Evolutionary conservation across 2,329 filamentous ascomycete species (phyloP).

Genomic region (Macroventuria anomochaeta): DNA sequence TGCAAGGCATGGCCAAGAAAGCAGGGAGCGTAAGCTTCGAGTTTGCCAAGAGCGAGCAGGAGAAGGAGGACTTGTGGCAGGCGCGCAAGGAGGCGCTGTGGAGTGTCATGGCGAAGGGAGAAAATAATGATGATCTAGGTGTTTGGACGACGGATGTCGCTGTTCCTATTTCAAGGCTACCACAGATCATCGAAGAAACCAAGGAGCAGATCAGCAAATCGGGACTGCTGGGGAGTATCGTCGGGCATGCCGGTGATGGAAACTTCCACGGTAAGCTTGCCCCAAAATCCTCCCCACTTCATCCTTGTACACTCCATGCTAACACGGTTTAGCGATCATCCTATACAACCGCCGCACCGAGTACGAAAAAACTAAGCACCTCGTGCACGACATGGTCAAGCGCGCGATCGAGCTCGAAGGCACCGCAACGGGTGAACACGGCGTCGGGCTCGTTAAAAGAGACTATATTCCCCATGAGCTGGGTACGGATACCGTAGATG

Average conservation of each 20-base stretch:
- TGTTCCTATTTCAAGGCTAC: constrained; percentile 73
- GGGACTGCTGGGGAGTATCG: constrained; percentile 69
- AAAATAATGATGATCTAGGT: constrained; percentile 62
- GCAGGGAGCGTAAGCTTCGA: constrained; percentile 71
- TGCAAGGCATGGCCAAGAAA: constrained; percentile 65
- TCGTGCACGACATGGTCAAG: constrained; percentile 87
- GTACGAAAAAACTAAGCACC: constrained; percentile 68
- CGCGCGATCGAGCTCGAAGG: constrained; percentile 83
- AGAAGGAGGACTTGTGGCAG: constrained; percentile 75
- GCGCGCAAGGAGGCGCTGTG: constrained; percentile 78
- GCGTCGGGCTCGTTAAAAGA: constrained; percentile 82
- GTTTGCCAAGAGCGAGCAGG: constrained; percentile 69
- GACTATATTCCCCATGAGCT: constrained; percentile 83
- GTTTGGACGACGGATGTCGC: constrained; percentile 85
- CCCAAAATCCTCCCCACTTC: neutral
- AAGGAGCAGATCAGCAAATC: constrained; percentile 69
- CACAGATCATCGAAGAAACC: constrained; percentile 79
- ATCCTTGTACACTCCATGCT: neutral
- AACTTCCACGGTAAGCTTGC: constrained; percentile 71
- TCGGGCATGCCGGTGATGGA: constrained; percentile 76
- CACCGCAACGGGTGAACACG: constrained; percentile 85
- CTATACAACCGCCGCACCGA: constrained; percentile 70
- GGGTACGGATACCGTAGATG: constrained; percentile 74
- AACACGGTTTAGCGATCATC: constrained; percentile 59
- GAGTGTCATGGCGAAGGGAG: constrained; percentile 71